These are phyloP conservation scores for Tylopilus sp. DNA, from an alignment of 1,284 basidiomycete species.

Conservation along the genomic window DNA sequence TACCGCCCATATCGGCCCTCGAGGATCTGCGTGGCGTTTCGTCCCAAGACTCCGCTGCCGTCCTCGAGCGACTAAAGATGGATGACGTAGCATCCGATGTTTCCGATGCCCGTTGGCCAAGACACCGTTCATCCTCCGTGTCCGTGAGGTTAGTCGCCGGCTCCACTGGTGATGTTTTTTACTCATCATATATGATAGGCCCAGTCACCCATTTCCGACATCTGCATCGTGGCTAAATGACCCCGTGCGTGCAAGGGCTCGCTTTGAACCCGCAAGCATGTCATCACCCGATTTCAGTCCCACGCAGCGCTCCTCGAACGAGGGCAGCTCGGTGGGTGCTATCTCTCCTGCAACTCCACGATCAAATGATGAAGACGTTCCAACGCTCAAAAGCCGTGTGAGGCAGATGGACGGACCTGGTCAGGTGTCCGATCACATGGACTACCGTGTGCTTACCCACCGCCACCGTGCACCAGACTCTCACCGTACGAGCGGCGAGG, in stretches of 20 bases:
- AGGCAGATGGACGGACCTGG: slow-evolving; percentile 14
- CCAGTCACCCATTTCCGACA: slow-evolving; percentile 21
- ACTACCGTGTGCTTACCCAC: slow-evolving; percentile 17
- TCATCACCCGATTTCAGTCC: slow-evolving; percentile 25
- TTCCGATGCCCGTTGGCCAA: slow-evolving; percentile 28
- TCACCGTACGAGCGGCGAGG: slow-evolving; percentile 8
- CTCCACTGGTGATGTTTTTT: neutral
- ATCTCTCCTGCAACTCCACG: slow-evolving; percentile 48
- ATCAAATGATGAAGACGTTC: slow-evolving; percentile 30
- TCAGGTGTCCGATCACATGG: slow-evolving; percentile 15
- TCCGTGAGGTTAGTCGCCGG: slow-evolving; percentile 21
- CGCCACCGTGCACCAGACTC: slow-evolving; percentile 15
- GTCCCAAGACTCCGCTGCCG: slow-evolving; percentile 56
- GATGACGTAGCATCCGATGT: slow-evolving; percentile 39
- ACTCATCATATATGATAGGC: slow-evolving; percentile 16
- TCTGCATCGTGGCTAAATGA: slow-evolving; percentile 27
- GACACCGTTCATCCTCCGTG: slow-evolving; percentile 35
- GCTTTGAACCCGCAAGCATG: slow-evolving; percentile 14
- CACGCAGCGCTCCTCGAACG: slow-evolving; percentile 27
- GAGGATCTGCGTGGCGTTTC: slow-evolving; percentile 53
- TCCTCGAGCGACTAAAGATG: slow-evolving; percentile 53
- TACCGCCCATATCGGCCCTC: slow-evolving; percentile 66
- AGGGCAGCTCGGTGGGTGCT: slow-evolving; percentile 40
- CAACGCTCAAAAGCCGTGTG: slow-evolving; percentile 16
- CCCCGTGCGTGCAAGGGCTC: slow-evolving; percentile 13